Evolutionary conservation across 306 rosid species (phyloP), one percentile per base, ranked within the genome.

Genomic region (Malus sylvestris): DNA sequence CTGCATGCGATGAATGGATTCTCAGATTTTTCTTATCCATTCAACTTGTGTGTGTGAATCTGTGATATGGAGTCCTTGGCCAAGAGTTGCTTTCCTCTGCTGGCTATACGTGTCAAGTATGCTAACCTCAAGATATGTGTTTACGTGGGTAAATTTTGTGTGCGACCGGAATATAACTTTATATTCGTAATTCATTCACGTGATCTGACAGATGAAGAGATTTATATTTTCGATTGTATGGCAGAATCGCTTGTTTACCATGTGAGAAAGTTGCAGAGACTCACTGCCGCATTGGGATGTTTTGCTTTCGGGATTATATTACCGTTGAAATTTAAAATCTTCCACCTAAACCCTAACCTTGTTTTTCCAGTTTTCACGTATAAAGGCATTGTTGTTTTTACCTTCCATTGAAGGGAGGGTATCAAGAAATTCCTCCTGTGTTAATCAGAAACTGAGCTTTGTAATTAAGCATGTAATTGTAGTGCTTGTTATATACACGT

Each of bases 21-120:
- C 22, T 72, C 76, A 25, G 59, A 60, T 60, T 60, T 73, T 73
- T 44, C 77, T 73, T 73, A 73, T 60, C 77, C 77, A 23, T 60
- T 60, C 20, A 42, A 38, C 10, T 44, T 44, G 42, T 38, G 42
- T 35, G 38, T 12, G 51, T 45, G 51, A 45, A 8, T 27, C 14
- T 40, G 77, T 40, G 68, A 60, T 44, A 60, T 73, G 77, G 68
- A 68, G 68, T 45, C 51, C 68, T 60, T 25, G 68, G 57, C 42
- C 58, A 55, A 33, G 66, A 72, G 10, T 32, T 10, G 30, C 32
- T 10, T 25, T 19, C 62, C 46, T 73, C 8, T 4, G 42, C 42
- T 40, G 58, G 2, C 51, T 25, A 51, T 10, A 73, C 77, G 77
- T 60, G 77, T 73, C 68, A 29, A 6, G n/a, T 73, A 25, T 18